Evolutionary conservation across 176 grass and related monocot species (phyloP), one percentile per base, ranked within the genome.

Genomic region (Musa itinerans): DNA sequence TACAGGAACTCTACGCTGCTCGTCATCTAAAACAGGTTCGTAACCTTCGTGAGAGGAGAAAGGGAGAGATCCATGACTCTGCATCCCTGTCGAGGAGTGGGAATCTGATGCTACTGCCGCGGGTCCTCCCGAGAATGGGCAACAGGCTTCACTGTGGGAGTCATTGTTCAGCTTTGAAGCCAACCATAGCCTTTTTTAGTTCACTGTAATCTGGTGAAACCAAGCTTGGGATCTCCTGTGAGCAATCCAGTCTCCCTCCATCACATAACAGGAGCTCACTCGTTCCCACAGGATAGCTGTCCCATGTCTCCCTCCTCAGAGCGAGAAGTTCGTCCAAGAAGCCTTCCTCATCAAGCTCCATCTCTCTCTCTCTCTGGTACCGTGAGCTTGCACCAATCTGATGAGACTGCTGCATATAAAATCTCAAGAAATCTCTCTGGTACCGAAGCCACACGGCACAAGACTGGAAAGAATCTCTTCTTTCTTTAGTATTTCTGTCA

Each of bases 341-440:
- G 13, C 85, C 78, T 55, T 86, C 81, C 85, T 96, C 92, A 48
- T 92, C 92, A 27, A 89, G 79, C 81, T 89, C 92, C 92, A 89
- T 91, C 67, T 26, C 55, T 9, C 43, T 8, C 6, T 3, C 43
- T 8, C 6, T 3, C 43, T 50, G 48, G 56, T 75, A 71, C 73
- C 63, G 73, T 77, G 71, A 83, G 59, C 63, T 71, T 76, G 74
- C 74, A 77, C 81, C 74, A 61, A 71, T 53, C 65, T 71, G 61
- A 23, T 20, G 63, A 19, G n/a, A n/a, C n/a, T n/a, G n/a, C 34
- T 16, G 17, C 53, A 11, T 54, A 56, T 25, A 13, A 74, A 74
- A 23, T 9, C 68, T 16, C 17, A 24, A 74, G 55, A 2, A 20
- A 54, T 54, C 20, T 13, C 14, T 53, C 24, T 74, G 71, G 71